These are phyloP conservation scores for Fusarium austroafricanum DNA, from an alignment of 2,329 filamentous ascomycete species.

Conservation along the genomic window DNA sequence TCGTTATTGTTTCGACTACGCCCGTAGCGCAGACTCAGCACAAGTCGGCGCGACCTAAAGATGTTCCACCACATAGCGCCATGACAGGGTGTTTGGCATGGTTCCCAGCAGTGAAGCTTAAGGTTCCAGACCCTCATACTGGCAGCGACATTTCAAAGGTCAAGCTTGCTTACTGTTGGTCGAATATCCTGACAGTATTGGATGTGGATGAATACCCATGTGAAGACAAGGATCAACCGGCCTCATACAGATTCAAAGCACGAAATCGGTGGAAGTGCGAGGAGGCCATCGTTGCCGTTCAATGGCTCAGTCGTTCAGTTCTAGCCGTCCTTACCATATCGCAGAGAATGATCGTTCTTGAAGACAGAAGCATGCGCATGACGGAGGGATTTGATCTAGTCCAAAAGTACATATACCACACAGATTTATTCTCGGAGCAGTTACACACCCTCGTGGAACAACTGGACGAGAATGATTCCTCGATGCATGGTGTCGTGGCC, in stretches of 20 bases:
- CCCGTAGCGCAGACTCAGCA: slow-evolving; percentile 96
- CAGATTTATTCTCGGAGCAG: slow-evolving; percentile 89
- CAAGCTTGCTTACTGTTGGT: slow-evolving; percentile 98
- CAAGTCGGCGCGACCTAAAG: slow-evolving; percentile 90
- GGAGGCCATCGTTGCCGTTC: slow-evolving; percentile 94
- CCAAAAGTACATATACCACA: slow-evolving; percentile 91
- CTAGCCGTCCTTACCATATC: slow-evolving; percentile 93
- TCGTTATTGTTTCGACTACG: slow-evolving; percentile 97
- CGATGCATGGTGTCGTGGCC: slow-evolving; percentile 94
- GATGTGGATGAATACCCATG: slow-evolving; percentile 81
- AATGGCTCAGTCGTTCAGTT: slow-evolving; percentile 96
- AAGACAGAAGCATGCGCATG: slow-evolving; percentile 88
- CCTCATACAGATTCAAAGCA: slow-evolving; percentile 81
- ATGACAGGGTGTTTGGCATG: slow-evolving; percentile 95
- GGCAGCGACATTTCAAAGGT: slow-evolving; percentile 79
- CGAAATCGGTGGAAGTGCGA: slow-evolving; percentile 93
- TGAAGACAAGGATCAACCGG: slow-evolving; percentile 80
- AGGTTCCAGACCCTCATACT: slow-evolving; percentile 74
- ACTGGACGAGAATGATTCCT: slow-evolving; percentile 84
- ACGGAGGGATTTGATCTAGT: slow-evolving; percentile 95
- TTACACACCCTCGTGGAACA: slow-evolving; percentile 87
- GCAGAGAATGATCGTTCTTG: slow-evolving; percentile 90
- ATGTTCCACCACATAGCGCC: slow-evolving; percentile 87
- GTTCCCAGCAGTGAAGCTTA: slow-evolving; percentile 96
- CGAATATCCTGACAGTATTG: slow-evolving; percentile 92